Evolutionary conservation across 2,329 filamentous ascomycete genomes (phyloP), one percentile per base, ranked within the genome.

Genomic region (Septoria linicola): DNA sequence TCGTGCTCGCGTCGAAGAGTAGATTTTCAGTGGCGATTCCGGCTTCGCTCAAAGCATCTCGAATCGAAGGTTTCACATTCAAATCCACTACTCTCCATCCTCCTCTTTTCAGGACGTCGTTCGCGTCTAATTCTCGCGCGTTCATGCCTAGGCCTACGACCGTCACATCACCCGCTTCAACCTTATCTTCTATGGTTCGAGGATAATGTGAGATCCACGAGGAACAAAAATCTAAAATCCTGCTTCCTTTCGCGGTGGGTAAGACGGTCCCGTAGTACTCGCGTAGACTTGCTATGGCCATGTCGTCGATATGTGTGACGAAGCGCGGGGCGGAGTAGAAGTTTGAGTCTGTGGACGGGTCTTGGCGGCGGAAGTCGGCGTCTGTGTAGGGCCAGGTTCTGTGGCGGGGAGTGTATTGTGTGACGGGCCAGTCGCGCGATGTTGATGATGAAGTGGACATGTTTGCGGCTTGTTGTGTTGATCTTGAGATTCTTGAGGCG

Each of bases 281-380:
- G 19, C 69, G 65, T 1, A 80, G 60, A 0, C 68, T 64, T 3
- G 62, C 60, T 43, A 79, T 77, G 0, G 76, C 75, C 4, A 70
- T 66, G 35, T 77, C 74, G 57, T 80, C 77, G 58, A 80, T 80
- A 51, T 80, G 78, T 8, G 77, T 77, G 1, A 80, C 76, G 54
- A 79, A 76, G 13, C 76, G 71, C 1, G 77, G 73, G 14, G 67
- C 58, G 21, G 57, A 59, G 61, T 74, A 75, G 60, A 75, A 76
- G 3, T 58, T 42, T 1, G 58, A 25, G 52, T 74, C 72, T 6
- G 60, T 23, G 2, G 60, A 64, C 13, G 68, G 59, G 41, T 76
- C 73, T 39, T 68, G 64, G 17, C 72, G 66, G 4, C 55, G 60
- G 55, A 76, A 75, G 49, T 75, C 73, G 17, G 57, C 60, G 6